These are phyloP conservation scores for Phylloporus sp. DNA, from an alignment of 1,284 basidiomycete genomes.

Conservation along the genomic window DNA sequence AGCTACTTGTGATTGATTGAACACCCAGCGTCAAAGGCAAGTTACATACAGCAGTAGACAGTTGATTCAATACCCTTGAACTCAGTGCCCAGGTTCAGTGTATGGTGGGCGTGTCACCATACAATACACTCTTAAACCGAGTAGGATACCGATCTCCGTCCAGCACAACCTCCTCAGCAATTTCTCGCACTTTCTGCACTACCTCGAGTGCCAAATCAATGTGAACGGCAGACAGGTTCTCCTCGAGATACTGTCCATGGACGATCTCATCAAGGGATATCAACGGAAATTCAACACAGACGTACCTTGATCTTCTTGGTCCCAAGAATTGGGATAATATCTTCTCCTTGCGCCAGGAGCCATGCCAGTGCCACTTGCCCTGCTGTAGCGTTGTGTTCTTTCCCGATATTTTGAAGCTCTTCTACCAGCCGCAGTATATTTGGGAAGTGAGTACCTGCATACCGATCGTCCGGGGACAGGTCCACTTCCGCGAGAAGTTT, in stretches of 20 bases:
- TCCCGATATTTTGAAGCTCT: conserved; percentile 43
- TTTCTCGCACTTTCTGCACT: conserved; percentile 41
- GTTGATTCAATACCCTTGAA: too few species aligned
- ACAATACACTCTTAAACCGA: conserved; percentile 5
- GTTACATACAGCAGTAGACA: too few species aligned
- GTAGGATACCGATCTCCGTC: conserved; percentile 32
- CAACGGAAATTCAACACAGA: neutral
- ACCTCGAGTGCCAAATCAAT: conserved; percentile 44
- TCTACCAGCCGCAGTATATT: conserved; percentile 52
- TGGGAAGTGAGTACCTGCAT: conserved; percentile 46
- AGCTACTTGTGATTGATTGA: too few species aligned
- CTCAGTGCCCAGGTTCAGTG: neutral
- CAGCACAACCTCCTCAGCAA: conserved; percentile 38
- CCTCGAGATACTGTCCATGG: conserved; percentile 46
- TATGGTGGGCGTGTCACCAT: conserved; percentile 27
- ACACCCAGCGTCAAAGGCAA: too few species aligned
- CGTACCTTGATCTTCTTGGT: conserved; percentile 40
- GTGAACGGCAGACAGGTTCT: conserved; percentile 46
- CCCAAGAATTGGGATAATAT: conserved; percentile 46
- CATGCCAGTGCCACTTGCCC: conserved; percentile 59
- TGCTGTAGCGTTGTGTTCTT: conserved; percentile 43
- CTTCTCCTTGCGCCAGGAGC: conserved; percentile 49
- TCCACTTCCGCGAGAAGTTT: too few species aligned
- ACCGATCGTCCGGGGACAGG: too few species aligned
- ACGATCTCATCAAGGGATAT: neutral